Percentiles rank a stretch among this genome's conserved stretches.
These are phyloP conservation scores for Parathielavia appendiculata DNA, from an alignment of 495 filamentous ascomycete species.

Conservation along the genomic window DNA sequence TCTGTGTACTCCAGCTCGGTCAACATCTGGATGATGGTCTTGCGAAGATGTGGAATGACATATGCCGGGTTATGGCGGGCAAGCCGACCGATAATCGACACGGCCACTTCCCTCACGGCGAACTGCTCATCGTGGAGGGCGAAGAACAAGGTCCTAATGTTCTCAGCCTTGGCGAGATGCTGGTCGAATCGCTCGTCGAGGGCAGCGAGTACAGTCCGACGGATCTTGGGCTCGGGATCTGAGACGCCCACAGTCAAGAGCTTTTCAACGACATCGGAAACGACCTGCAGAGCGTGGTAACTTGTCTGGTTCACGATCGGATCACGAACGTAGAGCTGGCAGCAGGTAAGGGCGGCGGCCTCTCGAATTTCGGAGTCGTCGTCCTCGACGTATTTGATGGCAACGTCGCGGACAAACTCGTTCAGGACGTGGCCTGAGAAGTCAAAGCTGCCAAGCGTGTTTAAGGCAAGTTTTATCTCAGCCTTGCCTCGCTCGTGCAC, in stretches of 20 bases:
- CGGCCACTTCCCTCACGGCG: slow-evolving; percentile 84
- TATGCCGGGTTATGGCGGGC: slow-evolving; percentile 92
- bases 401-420: slow-evolving; percentile 96
- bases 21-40: slow-evolving; percentile 89
- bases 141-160: slow-evolving; percentile 89
- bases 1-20: slow-evolving; percentile 96
- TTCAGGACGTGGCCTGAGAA: slow-evolving; percentile 91
- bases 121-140: slow-evolving; percentile 96
- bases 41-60: slow-evolving; percentile 89
- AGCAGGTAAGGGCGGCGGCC: slow-evolving; percentile 92
- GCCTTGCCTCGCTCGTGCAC: slow-evolving; percentile 69
- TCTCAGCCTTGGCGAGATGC: slow-evolving; percentile 90
- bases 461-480: slow-evolving; percentile 86
- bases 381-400: slow-evolving; percentile 94
- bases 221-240: slow-evolving; percentile 83
- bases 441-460: slow-evolving; percentile 93
- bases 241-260: slow-evolving; percentile 90
- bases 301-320: slow-evolving; percentile 98
- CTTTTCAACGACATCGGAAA: slow-evolving; percentile 95
- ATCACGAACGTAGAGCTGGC: slow-evolving; percentile 91
- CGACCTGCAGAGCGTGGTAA: slow-evolving; percentile 90
- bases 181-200: slow-evolving; percentile 91
- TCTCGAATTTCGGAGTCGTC: slow-evolving; percentile 91
- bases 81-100: slow-evolving; percentile 90
- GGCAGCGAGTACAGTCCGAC: slow-evolving; percentile 77